Evolutionary conservation across 2,329 filamentous ascomycete genomes (phyloP), one percentile per base, ranked within the genome.

Genomic region (Apiospora aurea): DNA sequence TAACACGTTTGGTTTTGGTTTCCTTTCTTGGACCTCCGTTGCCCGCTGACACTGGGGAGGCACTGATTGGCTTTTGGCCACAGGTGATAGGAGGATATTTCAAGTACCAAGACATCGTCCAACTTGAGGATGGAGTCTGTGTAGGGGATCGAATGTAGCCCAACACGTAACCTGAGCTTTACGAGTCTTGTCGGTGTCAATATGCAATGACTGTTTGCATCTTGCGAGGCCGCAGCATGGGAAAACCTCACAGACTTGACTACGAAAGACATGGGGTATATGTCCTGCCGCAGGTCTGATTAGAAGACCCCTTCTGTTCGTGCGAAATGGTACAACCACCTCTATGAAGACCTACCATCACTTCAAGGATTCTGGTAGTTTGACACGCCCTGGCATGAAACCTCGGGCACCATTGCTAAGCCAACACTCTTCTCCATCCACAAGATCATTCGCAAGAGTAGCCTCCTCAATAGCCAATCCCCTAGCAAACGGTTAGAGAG

Each of bases 361-460:
- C 18, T 38, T 38, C 18, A 10, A 21, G 16, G 6, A 13, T 13
- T 41, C 18, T 16, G 16, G 14, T 18, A 73, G 24, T 43, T 47
- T 66, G 64, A 73, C 53, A 29, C 75, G 83, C 0, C 87, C 89
- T 72, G 80, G 84, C 16, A 91, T 85, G 75, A 97, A 97, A 0
- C 96, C 96, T 75, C 93, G 88, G 1, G 96, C 92, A 0, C 93
- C 95, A 81, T 96, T 98, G 81, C 95, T 97, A 70, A 98, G 83
- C 93, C 94, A 97, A 74, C 95, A 93, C 70, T 91, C 87, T 80
- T 98, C 95, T 0, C 92, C 93, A 74, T 94, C 86, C 4, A 85
- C 79, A 16, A 97, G 80, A 8, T 90, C 90, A 16, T 86, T 83
- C 2, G 84, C 85, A n/a, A 80, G 81, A 21, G 97, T 85, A 3